phyloP scores from a whole-genome alignment of 2,329 filamentous ascomycete genomes.

The Bertia moriformis region DNA sequence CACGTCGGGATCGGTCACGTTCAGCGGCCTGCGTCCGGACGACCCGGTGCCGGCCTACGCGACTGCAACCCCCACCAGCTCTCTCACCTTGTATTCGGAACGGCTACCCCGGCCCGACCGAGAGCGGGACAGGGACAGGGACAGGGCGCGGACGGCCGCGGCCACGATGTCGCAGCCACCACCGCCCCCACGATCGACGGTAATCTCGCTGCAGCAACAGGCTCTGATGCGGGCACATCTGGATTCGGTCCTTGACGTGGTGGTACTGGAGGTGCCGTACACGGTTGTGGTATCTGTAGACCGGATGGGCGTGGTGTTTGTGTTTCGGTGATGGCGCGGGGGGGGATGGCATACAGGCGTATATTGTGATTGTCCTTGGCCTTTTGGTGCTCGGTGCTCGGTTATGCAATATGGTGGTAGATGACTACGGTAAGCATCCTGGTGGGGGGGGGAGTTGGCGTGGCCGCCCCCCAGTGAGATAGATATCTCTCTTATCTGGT shows the following conservation, averaged over 20 bases:
- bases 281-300: conserved; percentile 87
- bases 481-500: no score
- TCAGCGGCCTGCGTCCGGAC: conserved; percentile 62
- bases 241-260: conserved; percentile 76
- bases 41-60: conserved; percentile 63
- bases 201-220: conserved; percentile 80
- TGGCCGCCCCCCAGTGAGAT: no score
- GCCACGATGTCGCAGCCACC: conserved; percentile 6
- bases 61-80: conserved; percentile 43
- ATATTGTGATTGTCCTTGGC: no score
- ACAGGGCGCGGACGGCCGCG: conserved; percentile 7
- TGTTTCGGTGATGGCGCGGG: conserved; percentile 37
- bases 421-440: no score
- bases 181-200: conserved; percentile 49
- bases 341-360: no score
- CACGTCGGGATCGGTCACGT: conserved; percentile 64
- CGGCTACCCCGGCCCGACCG: conserved; percentile 27
- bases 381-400: no score
- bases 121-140: conserved; percentile 13
- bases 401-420: no score
- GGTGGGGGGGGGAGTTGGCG: no score
- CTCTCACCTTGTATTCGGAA: conserved; percentile 54
- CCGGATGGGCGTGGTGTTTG: conserved; percentile 75
- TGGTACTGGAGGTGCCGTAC: conserved; percentile 77
- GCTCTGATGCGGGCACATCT: conserved; percentile 73